Conservation (phyloP, 1,139 yeast species). For the Suhomyces ambrosiae region DNA sequence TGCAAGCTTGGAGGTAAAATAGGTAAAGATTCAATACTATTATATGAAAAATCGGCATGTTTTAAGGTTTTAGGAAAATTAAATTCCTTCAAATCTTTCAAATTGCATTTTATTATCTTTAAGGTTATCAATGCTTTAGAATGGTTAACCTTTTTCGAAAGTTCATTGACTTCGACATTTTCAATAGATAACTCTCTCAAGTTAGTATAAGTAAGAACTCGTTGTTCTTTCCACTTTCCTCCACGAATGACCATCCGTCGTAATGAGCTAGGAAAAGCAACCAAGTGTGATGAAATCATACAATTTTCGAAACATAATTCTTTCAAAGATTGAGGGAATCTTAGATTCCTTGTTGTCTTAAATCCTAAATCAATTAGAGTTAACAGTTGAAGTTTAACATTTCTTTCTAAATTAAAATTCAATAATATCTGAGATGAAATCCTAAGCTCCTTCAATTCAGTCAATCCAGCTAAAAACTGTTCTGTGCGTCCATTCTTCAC, state of each 20-base stretch:
- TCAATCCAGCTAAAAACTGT: slow-evolving; percentile 13
- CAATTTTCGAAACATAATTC: slow-evolving; percentile 16
- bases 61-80: slow-evolving; percentile 8
- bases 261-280: slow-evolving; percentile 15
- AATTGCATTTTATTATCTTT: slow-evolving; percentile 11
- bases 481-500: slow-evolving; percentile 14
- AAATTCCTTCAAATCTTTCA: slow-evolving; percentile 10
- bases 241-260: slow-evolving; percentile 12
- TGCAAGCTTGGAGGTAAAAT: slow-evolving; percentile 2
- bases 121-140: slow-evolving; percentile 11
- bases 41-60: slow-evolving; percentile 11
- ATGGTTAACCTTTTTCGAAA: slow-evolving; percentile 11
- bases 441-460: slow-evolving; percentile 13
- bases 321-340: slow-evolving; percentile 14
- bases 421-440: slow-evolving; percentile 12
- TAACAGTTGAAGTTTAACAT: slow-evolving; percentile 12
- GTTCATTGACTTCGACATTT: slow-evolving; percentile 12
- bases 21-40: slow-evolving; percentile 3
- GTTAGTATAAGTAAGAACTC: slow-evolving; percentile 10
- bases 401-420: slow-evolving; percentile 14
- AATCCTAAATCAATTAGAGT: slow-evolving; percentile 15
- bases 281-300: slow-evolving; percentile 16
- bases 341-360: slow-evolving; percentile 14
- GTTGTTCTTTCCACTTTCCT: slow-evolving; percentile 17
- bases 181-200: slow-evolving; percentile 15